Evolutionary conservation across 129 eudicot genomes (phyloP).

Genomic region (Scalesia atractyloides): DNA sequence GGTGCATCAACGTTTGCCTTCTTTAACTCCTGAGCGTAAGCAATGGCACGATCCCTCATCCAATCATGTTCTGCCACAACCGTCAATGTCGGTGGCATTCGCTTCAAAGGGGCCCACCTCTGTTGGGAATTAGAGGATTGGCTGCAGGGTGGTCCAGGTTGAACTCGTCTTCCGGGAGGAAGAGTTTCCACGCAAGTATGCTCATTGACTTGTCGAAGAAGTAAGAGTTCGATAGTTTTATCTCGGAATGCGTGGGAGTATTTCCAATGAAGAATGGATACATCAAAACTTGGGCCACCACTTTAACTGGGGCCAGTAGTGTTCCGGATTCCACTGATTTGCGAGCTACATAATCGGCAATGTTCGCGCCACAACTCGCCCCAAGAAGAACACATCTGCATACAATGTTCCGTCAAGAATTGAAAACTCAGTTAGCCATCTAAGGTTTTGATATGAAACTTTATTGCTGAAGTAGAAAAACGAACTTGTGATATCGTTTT

Average conservation of each 20-base stretch:
- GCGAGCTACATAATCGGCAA: conserved; percentile 70
- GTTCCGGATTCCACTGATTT: conserved; percentile 70
- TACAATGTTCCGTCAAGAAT: conserved; percentile 1
- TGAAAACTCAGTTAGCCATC: conserved; percentile 7
- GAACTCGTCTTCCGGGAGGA: conserved; percentile 65
- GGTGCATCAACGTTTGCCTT: conserved; percentile 80
- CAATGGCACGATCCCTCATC: conserved; percentile 95
- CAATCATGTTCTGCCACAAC: conserved; percentile 81
- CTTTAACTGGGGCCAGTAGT: conserved; percentile 76
- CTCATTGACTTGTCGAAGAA: conserved; percentile 78
- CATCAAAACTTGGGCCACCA: conserved; percentile 85
- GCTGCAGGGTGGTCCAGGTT: conserved; percentile 85
- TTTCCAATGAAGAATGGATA: conserved; percentile 85
- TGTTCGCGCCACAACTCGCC: conserved; percentile 78
- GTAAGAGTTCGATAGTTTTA: conserved; percentile 73
- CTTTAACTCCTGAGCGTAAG: conserved; percentile 73
- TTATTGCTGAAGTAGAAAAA: conserved; percentile 2
- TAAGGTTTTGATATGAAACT: not conserved
- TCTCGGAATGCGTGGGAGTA: conserved; percentile 71
- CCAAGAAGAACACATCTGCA: conserved; percentile 82
- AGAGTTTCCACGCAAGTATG: conserved; percentile 73
- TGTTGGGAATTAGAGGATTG: conserved; percentile 55
- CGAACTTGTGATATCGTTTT: not conserved
- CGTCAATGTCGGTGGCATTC: conserved; percentile 75
- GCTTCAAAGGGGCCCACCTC: conserved; percentile 64